Base-by-base conservation (phyloP, 148 eudicot genomes). In the Simmondsia chinensis region DNA sequence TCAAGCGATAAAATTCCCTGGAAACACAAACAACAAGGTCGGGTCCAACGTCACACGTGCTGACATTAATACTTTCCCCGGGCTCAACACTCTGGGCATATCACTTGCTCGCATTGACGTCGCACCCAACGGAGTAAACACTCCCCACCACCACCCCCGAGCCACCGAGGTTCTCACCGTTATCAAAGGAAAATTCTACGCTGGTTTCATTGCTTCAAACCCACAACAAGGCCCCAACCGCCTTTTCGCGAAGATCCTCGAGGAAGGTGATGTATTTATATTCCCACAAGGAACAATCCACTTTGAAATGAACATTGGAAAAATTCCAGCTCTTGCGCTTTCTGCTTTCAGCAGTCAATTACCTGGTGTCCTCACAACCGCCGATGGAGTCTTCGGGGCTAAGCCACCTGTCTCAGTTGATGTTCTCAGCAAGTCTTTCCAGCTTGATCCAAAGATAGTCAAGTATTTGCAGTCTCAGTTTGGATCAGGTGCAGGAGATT, bases 281-380 rank as follows among this genome's bases (percentile, higher is more conserved):
- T 42, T 54, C 16, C 59, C 59, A 4, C 32, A 21, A 18, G 59
- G 59, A n/a, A 37, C 43, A 13, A 43, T 43, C 33, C 59, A 54
- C 26, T 54, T 29, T 21, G 48, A 54, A 32, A 35, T 23, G 17
- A 54, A 54, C 15, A 16, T 54, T 11, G 59, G 59, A 6, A 4
- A 31, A 9, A 17, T 7, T 4, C 32, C 22, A 12, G 59, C 48
- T 13, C 20, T 54, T 11, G 22, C 60, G 0, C 27, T 55, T 8
- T 43, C 37, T 0, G 39, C 30, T 10, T 33, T 55, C 23, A 55
- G 33, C 33, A 44, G 50, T 39, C 40, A 44, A 24, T 43, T 33
- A 19, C 50, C 50, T 0, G 60, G 60, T 2, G 60, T 55, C 12
- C 43, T 31, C 23, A 23, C 50, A 20, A 43, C 44, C 2, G 50